Base-by-base conservation (phyloP, 192 early-diverging fungal genomes). In the Coemansia furcata region DNA sequence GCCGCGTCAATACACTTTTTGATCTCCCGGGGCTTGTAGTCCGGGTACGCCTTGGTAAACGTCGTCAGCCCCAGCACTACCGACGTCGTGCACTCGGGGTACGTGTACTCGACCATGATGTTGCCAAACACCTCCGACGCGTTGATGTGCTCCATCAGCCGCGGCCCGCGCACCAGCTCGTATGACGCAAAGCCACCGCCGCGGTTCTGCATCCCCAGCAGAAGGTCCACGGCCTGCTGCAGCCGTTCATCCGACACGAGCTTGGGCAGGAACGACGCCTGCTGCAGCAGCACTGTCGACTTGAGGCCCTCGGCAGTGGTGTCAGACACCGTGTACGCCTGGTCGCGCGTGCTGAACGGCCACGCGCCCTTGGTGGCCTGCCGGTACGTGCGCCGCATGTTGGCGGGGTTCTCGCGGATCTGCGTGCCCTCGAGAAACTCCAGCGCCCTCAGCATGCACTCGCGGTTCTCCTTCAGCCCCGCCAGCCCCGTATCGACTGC, bases 121-220 rank as follows among this genome's bases (percentile, higher is more conserved):
- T 92, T 92, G 61, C 93, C 95, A 91, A 99, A 99, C 17, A 99
- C 94, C 83, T 98, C 95, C 21, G 97, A 93, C 14, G 97, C 94
- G 73, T 99, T 99, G 64, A 99, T 79, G 52, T 69, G 80, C 74
- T 99, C 97, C 57, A 99, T 76, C 78, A 90, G 77, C 70, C 80
- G 64, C 9, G 91, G 88, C 4, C 93, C 93, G 55, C 96, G 88
- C 49, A 91, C 87, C 10, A 72, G 74, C 76, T 99, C 97, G 78
- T 99, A 99, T 46, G 87, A 90, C 2, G 95, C 94, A 75, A 99
- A 97, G 6, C 97, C 97, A 19, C 93, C 93, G 73, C 89, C 91
- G 33, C 65, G 49, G 85, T 97, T 98, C 77, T 96, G 96, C 95
- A 98, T 94, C 17, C 85, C 85, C 38, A 99, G 75, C 30, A 99